Percentiles rank a stretch among this genome's conserved stretches.
phyloP scores from a whole-genome alignment of 352 stramenopile species.

The Phytophthora ohioensis region DNA sequence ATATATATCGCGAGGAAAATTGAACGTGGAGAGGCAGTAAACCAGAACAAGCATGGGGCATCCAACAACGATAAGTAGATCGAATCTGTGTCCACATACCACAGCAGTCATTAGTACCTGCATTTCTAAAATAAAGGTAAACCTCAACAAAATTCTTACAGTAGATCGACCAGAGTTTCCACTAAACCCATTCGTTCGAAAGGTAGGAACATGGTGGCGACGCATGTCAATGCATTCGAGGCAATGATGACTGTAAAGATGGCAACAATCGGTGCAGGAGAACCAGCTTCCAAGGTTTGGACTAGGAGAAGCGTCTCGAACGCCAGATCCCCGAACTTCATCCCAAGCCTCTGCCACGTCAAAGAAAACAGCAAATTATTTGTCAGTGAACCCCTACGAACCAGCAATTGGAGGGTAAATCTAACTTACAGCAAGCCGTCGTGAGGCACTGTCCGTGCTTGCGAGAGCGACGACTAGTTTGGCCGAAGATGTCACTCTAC shows the following conservation, averaged over 20 bases:
- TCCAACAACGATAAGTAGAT: conserved; percentile 41
- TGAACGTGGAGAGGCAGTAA: conserved; percentile 46
- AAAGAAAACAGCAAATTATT: not conserved
- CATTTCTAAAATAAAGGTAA: not conserved
- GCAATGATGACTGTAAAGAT: conserved; percentile 33
- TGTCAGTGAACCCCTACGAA: not conserved
- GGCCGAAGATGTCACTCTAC: conserved; percentile 24
- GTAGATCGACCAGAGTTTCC: conserved; percentile 20
- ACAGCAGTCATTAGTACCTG: not conserved
- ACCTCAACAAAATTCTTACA: conserved; percentile 3
- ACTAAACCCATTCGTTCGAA: conserved; percentile 14
- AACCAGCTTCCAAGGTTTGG: conserved; percentile 32
- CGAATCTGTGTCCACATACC: conserved; percentile 31
- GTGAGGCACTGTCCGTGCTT: conserved; percentile 6
- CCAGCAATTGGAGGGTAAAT: not conserved
- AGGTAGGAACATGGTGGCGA: conserved; percentile 29
- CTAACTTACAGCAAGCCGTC: conserved; percentile 16
- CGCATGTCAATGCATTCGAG: conserved; percentile 24
- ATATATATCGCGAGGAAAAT: conserved; percentile 37
- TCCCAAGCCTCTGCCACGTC: conserved; percentile 24
- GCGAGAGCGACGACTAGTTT: conserved; percentile 4
- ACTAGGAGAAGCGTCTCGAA: conserved; percentile 36
- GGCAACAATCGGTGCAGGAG: conserved; percentile 23
- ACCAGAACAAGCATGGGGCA: conserved; percentile 46
- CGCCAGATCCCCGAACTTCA: conserved; percentile 36